Conservation (phyloP, 176 grass and related monocot genomes). For the Zea luxurians region DNA sequence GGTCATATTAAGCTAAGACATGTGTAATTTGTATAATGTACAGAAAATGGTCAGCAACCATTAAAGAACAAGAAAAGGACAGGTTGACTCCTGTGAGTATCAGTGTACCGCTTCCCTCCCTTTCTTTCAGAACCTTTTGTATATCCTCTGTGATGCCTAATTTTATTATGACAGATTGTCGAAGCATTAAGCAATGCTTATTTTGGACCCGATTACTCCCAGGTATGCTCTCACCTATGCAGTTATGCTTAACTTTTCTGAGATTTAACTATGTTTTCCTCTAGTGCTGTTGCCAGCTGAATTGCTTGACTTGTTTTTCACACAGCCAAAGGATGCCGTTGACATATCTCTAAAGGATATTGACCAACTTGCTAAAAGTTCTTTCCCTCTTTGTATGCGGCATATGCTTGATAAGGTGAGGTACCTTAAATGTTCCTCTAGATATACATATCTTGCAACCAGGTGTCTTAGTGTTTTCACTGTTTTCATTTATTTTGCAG, state of each 20-base stretch:
- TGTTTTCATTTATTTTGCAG: constrained; percentile 45
- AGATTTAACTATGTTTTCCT: constrained; percentile 17
- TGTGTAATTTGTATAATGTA: constrained; percentile 33
- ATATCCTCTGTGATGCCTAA: constrained; percentile 34
- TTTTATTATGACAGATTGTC: constrained; percentile 71
- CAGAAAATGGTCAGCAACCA: constrained; percentile 90
- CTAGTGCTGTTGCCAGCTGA: neutral
- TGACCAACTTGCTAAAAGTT: constrained; percentile 68
- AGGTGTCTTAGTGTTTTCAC: constrained; percentile 20
- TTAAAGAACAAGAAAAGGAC: constrained; percentile 89
- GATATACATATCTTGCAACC: constrained; percentile 38
- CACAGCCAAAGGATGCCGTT: constrained; percentile 64
- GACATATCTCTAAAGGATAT: constrained; percentile 97
- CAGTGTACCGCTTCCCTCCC: neutral
- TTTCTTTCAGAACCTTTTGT: constrained; percentile 23
- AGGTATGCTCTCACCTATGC: constrained; percentile 48
- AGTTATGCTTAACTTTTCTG: constrained; percentile 1
- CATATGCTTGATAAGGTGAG: constrained; percentile 92
- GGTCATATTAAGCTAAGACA: constrained; percentile 17
- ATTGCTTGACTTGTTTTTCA: constrained; percentile 34
- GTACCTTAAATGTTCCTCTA: constrained; percentile 27
- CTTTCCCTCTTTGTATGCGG: constrained; percentile 97
- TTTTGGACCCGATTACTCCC: constrained; percentile 96
- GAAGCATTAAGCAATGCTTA: constrained; percentile 94
- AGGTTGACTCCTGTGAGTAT: constrained; percentile 90